A percentile compares a stretch with the other conserved stretches of the same genome.
phyloP scores from a whole-genome alignment of 306 rosid species.

The Cicer cuneatum region DNA sequence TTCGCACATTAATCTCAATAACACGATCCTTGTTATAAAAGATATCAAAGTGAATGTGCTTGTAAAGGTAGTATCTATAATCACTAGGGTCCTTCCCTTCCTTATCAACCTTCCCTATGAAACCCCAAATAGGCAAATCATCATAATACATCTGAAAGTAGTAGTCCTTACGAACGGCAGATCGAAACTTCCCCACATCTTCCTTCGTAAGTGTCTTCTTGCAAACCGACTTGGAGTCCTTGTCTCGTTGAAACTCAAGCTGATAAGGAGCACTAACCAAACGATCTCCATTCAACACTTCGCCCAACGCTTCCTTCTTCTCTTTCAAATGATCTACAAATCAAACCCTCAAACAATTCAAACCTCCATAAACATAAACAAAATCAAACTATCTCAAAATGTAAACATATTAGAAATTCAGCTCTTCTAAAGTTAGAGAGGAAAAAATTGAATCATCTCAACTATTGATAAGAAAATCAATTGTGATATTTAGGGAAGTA shows the following conservation, averaged over 20 bases:
- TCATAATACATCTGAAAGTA: constrained; percentile 90
- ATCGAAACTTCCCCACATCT: constrained; percentile 66
- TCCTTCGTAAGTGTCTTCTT: constrained; percentile 57
- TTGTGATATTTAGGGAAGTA: background rate
- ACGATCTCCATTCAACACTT: constrained; percentile 90
- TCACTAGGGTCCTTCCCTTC: constrained; percentile 80
- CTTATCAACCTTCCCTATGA: constrained; percentile 81
- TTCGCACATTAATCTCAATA: constrained; percentile 69
- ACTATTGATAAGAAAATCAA: background rate
- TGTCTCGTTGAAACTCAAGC: constrained; percentile 69
- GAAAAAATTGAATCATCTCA: background rate
- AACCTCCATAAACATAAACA: background rate
- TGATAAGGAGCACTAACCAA: constrained; percentile 80
- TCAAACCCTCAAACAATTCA: constrained; percentile 32
- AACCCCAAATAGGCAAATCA: constrained; percentile 92
- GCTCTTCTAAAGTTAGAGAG: background rate
- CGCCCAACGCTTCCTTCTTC: constrained; percentile 90
- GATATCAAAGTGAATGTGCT: constrained; percentile 79
- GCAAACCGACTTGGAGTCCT: constrained; percentile 64
- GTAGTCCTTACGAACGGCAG: constrained; percentile 76
- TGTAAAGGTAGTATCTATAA: constrained; percentile 68
- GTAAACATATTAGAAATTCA: background rate
- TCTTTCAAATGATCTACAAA: constrained; percentile 64
- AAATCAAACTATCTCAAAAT: constrained; percentile 2
- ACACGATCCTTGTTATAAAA: constrained; percentile 77